Base-by-base conservation (phyloP, 1,284 basidiomycete genomes). In the Macrocystidia cucumis region DNA sequence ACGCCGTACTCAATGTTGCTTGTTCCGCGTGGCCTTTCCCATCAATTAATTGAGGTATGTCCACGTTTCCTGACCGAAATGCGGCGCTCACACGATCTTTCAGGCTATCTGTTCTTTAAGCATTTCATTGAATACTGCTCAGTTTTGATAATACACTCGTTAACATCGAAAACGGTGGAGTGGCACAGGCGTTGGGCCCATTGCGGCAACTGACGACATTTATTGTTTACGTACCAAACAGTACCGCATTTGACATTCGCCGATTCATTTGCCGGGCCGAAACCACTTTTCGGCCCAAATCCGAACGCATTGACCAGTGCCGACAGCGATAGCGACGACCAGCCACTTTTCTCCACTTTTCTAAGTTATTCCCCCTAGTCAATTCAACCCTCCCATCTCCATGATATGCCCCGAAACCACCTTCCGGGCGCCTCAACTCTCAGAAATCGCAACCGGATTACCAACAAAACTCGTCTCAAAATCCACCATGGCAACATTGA, bases 401-500 rank as follows among this genome's bases (percentile, higher is more conserved):
- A 82, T 84, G 78, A 76, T 60, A 85, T 85, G 81, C 81, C 81
- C 69, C 80, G 81, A 56, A 77, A 75, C 60, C 77, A 77, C 51
- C 75, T 73, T 60, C 59, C 76, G 62, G 77, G 74, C 59, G 72
- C 78, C 51, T 78, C 78, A 40, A 75, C 79, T 47, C 80, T 85
- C 62, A 72, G 84, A 58, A 85, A 84, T 55, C 78, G 84, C 59
- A 85, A 85, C 62, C 77, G 88, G 57, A 82, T 91, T 64, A 91
- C 85, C 60, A 89, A 90, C 69, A 91, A 91, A 71, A 88, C 84
- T 51, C 80, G 84, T 45, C 80, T 91, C 53, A 80, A 79, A 65
- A 80, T 91, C 65, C 69, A 78, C 55, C 74, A 76, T 55, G 84
- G 81, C 43, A 74, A 77, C 57, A 74, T 87, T 64, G 88, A 90